These are phyloP conservation scores for Zygoascus tannicola DNA, from an alignment of 805 yeast genomes.

Conservation along the genomic window DNA sequence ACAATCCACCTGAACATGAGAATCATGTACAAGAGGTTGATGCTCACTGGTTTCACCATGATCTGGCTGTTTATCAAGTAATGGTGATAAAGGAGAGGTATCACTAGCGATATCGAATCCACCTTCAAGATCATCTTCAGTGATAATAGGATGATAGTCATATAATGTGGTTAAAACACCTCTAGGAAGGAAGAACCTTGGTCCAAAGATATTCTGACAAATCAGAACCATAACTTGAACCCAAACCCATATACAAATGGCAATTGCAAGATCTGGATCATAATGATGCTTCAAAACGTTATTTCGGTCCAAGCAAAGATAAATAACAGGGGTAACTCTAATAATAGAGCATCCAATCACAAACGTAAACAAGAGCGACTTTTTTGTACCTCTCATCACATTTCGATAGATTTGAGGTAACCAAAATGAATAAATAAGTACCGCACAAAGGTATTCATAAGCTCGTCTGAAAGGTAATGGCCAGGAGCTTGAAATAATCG, in stretches of 20 bases:
- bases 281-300: slow-evolving; percentile 67
- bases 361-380: slow-evolving; percentile 65
- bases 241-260: slow-evolving; percentile 45
- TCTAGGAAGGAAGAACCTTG: slow-evolving; percentile 76
- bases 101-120: slow-evolving; percentile 27
- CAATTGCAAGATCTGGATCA: slow-evolving; percentile 41
- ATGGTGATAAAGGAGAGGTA: neutral
- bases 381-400: slow-evolving; percentile 55
- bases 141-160: slow-evolving; percentile 66
- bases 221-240: slow-evolving; percentile 50
- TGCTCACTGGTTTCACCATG: neutral
- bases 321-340: slow-evolving; percentile 55
- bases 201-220: slow-evolving; percentile 61
- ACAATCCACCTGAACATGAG: slow-evolving; percentile 54
- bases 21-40: slow-evolving; percentile 1
- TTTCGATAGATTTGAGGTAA: slow-evolving; percentile 81
- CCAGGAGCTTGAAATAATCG: slow-evolving; percentile 55
- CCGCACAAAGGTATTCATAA: slow-evolving; percentile 48
- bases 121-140: slow-evolving; percentile 49
- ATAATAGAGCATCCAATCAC: slow-evolving; percentile 58
- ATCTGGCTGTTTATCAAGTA: neutral
- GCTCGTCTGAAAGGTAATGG: slow-evolving; percentile 43
- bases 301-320: slow-evolving; percentile 41
- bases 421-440: slow-evolving; percentile 66
- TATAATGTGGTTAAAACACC: slow-evolving; percentile 70